phyloP scores from a whole-genome alignment of 805 yeast genomes.

The Yarrowia porcina region DNA sequence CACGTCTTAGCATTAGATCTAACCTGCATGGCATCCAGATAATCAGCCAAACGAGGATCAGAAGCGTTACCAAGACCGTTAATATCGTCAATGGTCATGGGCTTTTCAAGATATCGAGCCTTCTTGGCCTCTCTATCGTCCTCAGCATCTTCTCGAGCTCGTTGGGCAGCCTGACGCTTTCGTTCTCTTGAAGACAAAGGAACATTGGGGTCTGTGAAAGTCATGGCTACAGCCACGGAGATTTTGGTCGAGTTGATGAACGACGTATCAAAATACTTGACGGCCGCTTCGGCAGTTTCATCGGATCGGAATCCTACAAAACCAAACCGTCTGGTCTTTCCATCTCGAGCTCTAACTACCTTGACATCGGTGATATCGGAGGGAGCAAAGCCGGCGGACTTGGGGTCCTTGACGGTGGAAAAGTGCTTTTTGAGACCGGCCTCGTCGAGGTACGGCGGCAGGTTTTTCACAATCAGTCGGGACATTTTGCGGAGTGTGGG shows the following conservation, averaged over 20 bases:
- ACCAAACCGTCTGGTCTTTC: slow-evolving; percentile 89
- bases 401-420: slow-evolving; percentile 34
- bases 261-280: slow-evolving; percentile 66
- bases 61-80: slow-evolving; percentile 27
- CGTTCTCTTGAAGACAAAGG: slow-evolving; percentile 18
- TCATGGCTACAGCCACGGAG: slow-evolving; percentile 76
- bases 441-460: slow-evolving; percentile 76
- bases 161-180: slow-evolving; percentile 39
- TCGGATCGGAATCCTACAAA: slow-evolving; percentile 79
- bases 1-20: slow-evolving; percentile 66
- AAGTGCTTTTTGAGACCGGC: slow-evolving; percentile 69
- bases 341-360: slow-evolving; percentile 72
- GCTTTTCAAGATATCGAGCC: slow-evolving; percentile 38
- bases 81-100: slow-evolving; percentile 35
- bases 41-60: slow-evolving; percentile 62
- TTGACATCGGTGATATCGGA: slow-evolving; percentile 85
- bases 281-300: slow-evolving; percentile 76
- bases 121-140: slow-evolving; percentile 9
- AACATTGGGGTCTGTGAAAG: slow-evolving; percentile 78
- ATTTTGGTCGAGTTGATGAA: slow-evolving; percentile 80
- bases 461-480: slow-evolving; percentile 85
- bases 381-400: slow-evolving; percentile 31
- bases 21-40: slow-evolving; percentile 78
- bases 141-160: slow-evolving; percentile 31
- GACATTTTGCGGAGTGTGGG: slow-evolving; percentile 43